A percentile compares a stretch with the other conserved stretches of the same genome.
These are phyloP conservation scores for Rhizomucor miehei DNA, from an alignment of 371 early-diverging fungal genomes.

Conservation along the genomic window DNA sequence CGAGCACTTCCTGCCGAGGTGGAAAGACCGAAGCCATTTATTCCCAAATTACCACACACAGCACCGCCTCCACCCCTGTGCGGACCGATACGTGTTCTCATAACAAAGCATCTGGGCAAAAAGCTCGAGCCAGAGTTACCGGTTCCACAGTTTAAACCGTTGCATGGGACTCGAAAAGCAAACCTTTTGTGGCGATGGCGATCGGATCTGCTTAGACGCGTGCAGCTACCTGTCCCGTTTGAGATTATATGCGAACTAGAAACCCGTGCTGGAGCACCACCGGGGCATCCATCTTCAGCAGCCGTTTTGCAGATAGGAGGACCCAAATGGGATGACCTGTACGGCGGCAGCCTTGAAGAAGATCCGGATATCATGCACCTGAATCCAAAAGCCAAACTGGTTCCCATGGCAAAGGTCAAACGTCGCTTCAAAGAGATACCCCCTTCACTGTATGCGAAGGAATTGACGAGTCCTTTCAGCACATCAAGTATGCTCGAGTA, in stretches of 20 bases:
- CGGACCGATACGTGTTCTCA: conserved; percentile 19
- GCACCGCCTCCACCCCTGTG: conserved; percentile 43
- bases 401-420: conserved; percentile 3
- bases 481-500: conserved; percentile 10
- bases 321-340: conserved; percentile 31
- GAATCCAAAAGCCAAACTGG: conserved; percentile 7
- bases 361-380: conserved; percentile 20
- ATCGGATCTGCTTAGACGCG: conserved; percentile 22
- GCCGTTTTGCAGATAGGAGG: conserved; percentile 18
- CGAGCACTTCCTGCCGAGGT: conserved; percentile 15
- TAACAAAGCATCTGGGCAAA: conserved; percentile 16
- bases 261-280: conserved; percentile 22
- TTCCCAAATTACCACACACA: conserved; percentile 38
- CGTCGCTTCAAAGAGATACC: conserved; percentile 8
- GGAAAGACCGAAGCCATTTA: conserved; percentile 25
- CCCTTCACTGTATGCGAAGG: conserved; percentile 5
- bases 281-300: conserved; percentile 8
- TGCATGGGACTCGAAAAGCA: conserved; percentile 41
- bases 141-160: conserved; percentile 34
- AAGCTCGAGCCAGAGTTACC: conserved; percentile 33
- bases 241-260: conserved; percentile 42
- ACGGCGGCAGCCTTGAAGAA: conserved; percentile 6
- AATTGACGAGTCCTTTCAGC: conserved; percentile 15
- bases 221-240: conserved; percentile 32
- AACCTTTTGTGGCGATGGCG: conserved; percentile 43